Evolutionary conservation across 257 asterid species (phyloP), one percentile per base, ranked within the genome.

Genomic region (Nicotiana sylvestris): DNA sequence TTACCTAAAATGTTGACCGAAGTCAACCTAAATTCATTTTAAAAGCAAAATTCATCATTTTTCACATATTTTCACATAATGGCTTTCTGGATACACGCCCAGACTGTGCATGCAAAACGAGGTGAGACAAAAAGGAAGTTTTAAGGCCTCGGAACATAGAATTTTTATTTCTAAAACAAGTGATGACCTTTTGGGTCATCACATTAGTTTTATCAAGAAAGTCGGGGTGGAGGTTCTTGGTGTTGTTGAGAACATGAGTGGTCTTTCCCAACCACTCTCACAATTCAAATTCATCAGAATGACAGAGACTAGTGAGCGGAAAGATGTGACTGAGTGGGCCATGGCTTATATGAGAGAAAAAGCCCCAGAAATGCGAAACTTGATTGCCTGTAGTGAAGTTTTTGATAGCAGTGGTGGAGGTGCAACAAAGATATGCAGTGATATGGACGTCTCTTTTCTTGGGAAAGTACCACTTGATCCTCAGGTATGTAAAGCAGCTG

Each of bases 231-330:
- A 72, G 1, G 92, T 96, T 83, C 92, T 96, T 30, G 98, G 99
- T 6, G 95, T 94, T 21, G 98, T 96, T 2, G 99, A 96, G 87
- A 96, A 94, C 85, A 95, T 92, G 97, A 95, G 99, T 84, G 97
- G 99, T 60, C 87, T 95, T 61, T 85, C 88, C 87, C 98, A 94
- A 43, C 88, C 91, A 1, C 56, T 94, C 76, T 82, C 94, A 6
- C 93, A 91, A 6, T 81, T 95, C 37, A 92, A 76, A 84, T 95
- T 92, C 87, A 21, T 87, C 83, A 89, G 81, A 9, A 65, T 43
- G 51, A 66, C 87, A 0, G 92, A 88, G 82, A 68, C 80, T 0
- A 94, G 97, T 15, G 95, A 91, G 76, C 92, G 88, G 15, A 84
- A 72, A 78, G 99, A 95, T 81, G 76, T 88, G 88, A 92, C 97